Conservation (phyloP, 2,329 filamentous ascomycete genomes). For the Microdochium nivale region DNA sequence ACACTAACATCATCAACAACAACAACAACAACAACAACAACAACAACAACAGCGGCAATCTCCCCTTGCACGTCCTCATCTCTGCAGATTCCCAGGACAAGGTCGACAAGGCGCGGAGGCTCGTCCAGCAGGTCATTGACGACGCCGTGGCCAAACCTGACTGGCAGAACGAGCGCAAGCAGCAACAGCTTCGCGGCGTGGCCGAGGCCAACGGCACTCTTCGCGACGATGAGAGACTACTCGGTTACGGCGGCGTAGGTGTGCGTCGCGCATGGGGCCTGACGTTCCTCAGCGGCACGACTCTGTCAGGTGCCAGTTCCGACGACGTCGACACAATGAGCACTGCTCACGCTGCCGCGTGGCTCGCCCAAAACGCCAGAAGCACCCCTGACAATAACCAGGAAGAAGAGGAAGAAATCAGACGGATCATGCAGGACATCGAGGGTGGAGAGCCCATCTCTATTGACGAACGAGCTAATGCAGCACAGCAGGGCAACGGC, state of each 20-base stretch:
- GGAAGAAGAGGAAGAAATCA: no score
- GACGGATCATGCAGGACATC: not conserved
- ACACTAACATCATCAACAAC: no score
- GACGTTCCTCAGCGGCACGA: no score
- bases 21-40: no score
- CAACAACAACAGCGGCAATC: constrained; percentile 69
- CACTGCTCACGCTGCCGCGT: no score
- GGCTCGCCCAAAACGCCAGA: no score
- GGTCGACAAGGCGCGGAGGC: constrained; percentile 20
- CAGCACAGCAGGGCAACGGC: not conserved
- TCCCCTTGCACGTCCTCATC: constrained; percentile 73
- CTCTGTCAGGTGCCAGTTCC: no score
- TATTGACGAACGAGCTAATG: not conserved
- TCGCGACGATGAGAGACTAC: not conserved
- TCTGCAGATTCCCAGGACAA: constrained; percentile 76
- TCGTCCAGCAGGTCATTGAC: no score
- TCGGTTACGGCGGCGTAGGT: not conserved
- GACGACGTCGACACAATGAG: no score
- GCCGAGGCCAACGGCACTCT: not conserved
- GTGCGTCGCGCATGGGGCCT: no score
- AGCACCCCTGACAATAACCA: no score
- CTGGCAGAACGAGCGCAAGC: not conserved
- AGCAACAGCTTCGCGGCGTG: not conserved
- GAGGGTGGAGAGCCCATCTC: not conserved
- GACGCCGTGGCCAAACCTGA: no score